These are phyloP conservation scores for Thelonectria olida DNA, from an alignment of 2,329 filamentous ascomycete species.

Conservation along the genomic window DNA sequence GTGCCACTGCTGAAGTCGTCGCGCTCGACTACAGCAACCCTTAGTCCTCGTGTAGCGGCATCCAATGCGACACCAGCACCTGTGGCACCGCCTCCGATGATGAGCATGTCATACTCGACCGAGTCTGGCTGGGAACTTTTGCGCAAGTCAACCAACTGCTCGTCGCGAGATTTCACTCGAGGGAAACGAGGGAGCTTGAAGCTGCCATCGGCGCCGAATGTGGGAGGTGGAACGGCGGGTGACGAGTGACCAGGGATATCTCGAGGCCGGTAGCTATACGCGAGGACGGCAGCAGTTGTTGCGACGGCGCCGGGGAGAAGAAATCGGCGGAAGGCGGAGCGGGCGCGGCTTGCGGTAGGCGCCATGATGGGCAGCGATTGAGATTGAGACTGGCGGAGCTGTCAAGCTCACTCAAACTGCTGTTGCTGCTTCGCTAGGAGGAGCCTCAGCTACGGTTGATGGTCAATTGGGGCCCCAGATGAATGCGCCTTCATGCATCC, in stretches of 20 bases:
- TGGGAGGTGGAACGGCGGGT: constrained; percentile 75
- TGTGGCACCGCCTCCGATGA: constrained; percentile 77
- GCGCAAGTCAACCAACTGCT: constrained; percentile 71
- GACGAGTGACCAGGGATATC: constrained; percentile 77
- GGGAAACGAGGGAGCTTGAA: constrained; percentile 75
- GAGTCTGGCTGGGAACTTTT: constrained; percentile 42
- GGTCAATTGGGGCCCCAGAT: not conserved
- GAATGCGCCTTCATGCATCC: not conserved
- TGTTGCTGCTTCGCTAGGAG: no score
- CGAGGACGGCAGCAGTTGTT: constrained; percentile 55
- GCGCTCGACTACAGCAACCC: constrained; percentile 75
- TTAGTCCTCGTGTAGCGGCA: constrained; percentile 75
- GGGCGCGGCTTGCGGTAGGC: constrained; percentile 22
- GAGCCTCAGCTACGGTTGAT: not conserved
- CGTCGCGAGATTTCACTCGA: constrained; percentile 66
- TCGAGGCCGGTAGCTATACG: constrained; percentile 71
- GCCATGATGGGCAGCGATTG: constrained; percentile 24
- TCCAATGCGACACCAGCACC: constrained; percentile 77
- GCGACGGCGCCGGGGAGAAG: constrained; percentile 54
- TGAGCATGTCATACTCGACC: constrained; percentile 72
- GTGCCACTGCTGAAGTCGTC: constrained; percentile 80
- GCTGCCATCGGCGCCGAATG: constrained; percentile 73
- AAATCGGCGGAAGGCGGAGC: constrained; percentile 49
- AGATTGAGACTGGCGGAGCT: not conserved
- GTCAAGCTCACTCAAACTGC: no score